Evolutionary conservation across 306 rosid genomes (phyloP).

Genomic region (Begonia loranthoides): DNA sequence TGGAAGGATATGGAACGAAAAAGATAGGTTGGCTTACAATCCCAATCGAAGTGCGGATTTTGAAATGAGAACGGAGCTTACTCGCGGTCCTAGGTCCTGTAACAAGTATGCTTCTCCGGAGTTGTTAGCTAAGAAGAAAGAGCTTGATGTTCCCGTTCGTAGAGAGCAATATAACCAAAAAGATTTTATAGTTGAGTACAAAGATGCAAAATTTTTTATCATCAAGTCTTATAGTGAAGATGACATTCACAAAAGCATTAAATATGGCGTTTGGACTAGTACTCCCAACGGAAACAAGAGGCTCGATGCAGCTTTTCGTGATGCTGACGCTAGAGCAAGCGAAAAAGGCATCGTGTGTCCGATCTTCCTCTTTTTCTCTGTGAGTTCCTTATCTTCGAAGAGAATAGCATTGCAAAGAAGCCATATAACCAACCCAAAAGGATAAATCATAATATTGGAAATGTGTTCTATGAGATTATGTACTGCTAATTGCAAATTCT

Average conservation of each 20-base stretch:
- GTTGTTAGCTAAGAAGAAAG: constrained; percentile 30
- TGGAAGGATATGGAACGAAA: constrained; percentile 28
- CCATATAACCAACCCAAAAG: no score
- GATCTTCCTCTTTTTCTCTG: constrained; percentile 79
- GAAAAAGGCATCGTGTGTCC: constrained; percentile 41
- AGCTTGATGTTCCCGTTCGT: constrained; percentile 14
- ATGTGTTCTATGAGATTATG: not conserved
- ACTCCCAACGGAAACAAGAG: constrained; percentile 66
- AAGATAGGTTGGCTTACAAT: constrained; percentile 27
- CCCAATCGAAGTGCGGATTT: constrained; percentile 25
- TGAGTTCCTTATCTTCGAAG: no score
- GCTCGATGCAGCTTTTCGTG: constrained; percentile 46
- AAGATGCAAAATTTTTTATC: constrained; percentile 53
- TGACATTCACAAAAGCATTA: constrained; percentile 62
- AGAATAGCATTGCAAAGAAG: no score
- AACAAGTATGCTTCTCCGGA: constrained; percentile 19
- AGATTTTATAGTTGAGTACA: constrained; percentile 44
- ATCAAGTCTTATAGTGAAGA: constrained; percentile 89
- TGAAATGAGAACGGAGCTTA: constrained; percentile 31
- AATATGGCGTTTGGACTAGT: constrained; percentile 82
- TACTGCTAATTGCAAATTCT: no score
- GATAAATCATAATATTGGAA: no score
- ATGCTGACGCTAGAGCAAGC: constrained; percentile 34
- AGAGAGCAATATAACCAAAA: constrained; percentile 48
- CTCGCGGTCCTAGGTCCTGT: constrained; percentile 59